These are phyloP conservation scores for Capsicum baccatum DNA, from an alignment of 257 asterid species.

Conservation along the genomic window DNA sequence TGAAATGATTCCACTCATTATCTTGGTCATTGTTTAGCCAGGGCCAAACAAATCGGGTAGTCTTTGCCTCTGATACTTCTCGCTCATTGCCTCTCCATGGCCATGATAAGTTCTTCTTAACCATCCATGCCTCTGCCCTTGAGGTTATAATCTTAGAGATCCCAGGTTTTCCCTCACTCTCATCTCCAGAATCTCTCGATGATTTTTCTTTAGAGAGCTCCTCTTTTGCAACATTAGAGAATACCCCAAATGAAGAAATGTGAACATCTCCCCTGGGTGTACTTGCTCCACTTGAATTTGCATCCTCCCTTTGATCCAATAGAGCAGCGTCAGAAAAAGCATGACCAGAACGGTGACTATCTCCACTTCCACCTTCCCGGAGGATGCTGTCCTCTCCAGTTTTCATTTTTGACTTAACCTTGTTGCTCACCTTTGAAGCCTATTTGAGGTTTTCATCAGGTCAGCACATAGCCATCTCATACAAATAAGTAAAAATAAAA, in stretches of 20 bases:
- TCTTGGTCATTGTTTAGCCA: slow-evolving; percentile 73
- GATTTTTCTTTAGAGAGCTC: slow-evolving; percentile 51
- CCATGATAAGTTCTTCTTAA: slow-evolving; percentile 72
- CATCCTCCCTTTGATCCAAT: slow-evolving; percentile 75
- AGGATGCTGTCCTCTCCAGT: slow-evolving; percentile 52
- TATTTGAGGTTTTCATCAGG: slow-evolving; percentile 40
- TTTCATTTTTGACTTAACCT: slow-evolving; percentile 82
- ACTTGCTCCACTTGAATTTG: slow-evolving; percentile 84
- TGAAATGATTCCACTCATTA: slow-evolving; percentile 57
- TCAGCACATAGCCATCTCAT: slow-evolving; percentile 41
- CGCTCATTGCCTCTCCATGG: slow-evolving; percentile 80
- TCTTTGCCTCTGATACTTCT: slow-evolving; percentile 65
- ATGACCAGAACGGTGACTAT: slow-evolving; percentile 68
- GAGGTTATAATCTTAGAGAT: slow-evolving; percentile 73
- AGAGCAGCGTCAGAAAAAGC: slow-evolving; percentile 49
- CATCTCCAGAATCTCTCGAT: slow-evolving; percentile 71
- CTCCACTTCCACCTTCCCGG: slow-evolving; percentile 73
- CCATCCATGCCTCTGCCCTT: slow-evolving; percentile 88
- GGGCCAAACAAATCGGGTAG: slow-evolving; percentile 70
- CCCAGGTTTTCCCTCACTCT: slow-evolving; percentile 68
- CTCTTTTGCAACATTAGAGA: slow-evolving; percentile 47
- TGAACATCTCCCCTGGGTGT: slow-evolving; percentile 79
- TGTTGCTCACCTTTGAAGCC: slow-evolving; percentile 90
- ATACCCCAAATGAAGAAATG: slow-evolving; percentile 72
- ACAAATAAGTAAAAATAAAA: slow-evolving; percentile 16